These are phyloP conservation scores for Citrus cavaleriei DNA, from an alignment of 345 rosid species.

Conservation along the genomic window DNA sequence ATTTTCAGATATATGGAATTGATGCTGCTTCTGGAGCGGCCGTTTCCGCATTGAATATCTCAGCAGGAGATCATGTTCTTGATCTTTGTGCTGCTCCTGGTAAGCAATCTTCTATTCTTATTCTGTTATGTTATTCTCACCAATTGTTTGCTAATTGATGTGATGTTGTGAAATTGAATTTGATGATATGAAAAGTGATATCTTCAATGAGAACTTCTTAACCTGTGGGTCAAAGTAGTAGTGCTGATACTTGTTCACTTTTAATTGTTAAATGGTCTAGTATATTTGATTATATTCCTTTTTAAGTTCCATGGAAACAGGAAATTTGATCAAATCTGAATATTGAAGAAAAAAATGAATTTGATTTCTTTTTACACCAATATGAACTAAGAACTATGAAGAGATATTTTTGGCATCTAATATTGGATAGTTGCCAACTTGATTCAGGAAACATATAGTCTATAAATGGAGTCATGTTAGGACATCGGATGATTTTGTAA, in stretches of 20 bases:
- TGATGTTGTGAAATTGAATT: not conserved
- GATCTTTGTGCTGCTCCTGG: constrained; percentile 97
- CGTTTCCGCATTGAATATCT: constrained; percentile 62
- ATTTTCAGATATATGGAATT: constrained; percentile 74
- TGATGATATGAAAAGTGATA: not conserved
- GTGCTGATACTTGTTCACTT: not conserved
- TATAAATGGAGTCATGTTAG: not conserved
- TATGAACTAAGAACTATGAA: not conserved
- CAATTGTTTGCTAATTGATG: not conserved
- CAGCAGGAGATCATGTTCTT: constrained; percentile 83
- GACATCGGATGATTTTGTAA: not conserved
- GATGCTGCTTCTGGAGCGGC: constrained; percentile 97
- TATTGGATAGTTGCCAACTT: not conserved
- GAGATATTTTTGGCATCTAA: not conserved
- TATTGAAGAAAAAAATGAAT: not conserved
- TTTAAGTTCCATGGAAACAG: not conserved
- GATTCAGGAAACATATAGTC: not conserved
- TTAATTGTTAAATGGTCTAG: not conserved
- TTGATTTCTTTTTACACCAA: not conserved
- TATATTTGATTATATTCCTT: not conserved
- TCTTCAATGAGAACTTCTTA: not conserved
- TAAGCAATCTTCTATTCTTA: constrained; percentile 14
- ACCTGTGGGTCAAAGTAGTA: not conserved
- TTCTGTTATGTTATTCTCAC: not conserved
- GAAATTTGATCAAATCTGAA: not conserved